phyloP scores from a whole-genome alignment of 176 grass and related monocot species.

The Musa acuminata region DNA sequence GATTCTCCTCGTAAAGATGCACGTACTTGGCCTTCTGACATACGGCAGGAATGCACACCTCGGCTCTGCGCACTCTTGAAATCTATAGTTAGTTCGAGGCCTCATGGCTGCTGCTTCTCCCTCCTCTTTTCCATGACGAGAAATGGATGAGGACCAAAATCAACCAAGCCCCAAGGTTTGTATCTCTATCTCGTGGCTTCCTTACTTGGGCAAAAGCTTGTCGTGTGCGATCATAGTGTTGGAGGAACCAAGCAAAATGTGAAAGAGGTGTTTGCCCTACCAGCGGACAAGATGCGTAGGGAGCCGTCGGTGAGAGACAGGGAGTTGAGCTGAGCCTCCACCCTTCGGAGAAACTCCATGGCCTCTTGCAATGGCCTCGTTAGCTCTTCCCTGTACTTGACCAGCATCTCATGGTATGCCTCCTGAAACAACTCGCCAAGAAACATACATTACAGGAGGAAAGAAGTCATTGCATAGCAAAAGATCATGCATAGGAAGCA shows the following conservation, averaged over 20 bases:
- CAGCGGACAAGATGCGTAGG: slow-evolving; percentile 68
- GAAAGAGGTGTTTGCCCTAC: slow-evolving; percentile 24
- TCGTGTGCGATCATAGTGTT: neutral
- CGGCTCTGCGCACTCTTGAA: slow-evolving; percentile 41
- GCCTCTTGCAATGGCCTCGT: slow-evolving; percentile 87
- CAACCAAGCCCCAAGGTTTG: neutral
- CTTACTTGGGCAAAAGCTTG: slow-evolving; percentile 18
- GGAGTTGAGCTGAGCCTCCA: slow-evolving; percentile 82
- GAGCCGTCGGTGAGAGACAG: slow-evolving; percentile 82
- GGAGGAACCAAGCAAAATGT: neutral
- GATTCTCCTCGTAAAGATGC: slow-evolving; percentile 32
- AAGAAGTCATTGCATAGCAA: neutral
- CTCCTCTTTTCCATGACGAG: slow-evolving; percentile 43
- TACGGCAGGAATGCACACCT: slow-evolving; percentile 67
- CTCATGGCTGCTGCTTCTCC: neutral
- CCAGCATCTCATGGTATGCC: slow-evolving; percentile 96
- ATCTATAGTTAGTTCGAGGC: slow-evolving; percentile 22
- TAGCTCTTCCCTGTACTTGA: slow-evolving; percentile 94
- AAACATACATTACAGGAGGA: too few relatives aligned
- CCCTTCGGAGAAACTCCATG: slow-evolving; percentile 83
- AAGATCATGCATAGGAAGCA: neutral
- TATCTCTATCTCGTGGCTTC: slow-evolving; percentile 26
- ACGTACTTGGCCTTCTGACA: slow-evolving; percentile 84
- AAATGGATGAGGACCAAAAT: slow-evolving; percentile 27
- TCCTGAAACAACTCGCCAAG: slow-evolving; percentile 30